Percentiles rank a stretch among this genome's conserved stretches.
Evolutionary conservation across 2,329 filamentous ascomycete genomes (phyloP).

Genomic region (Knoxdaviesia proteae): DNA sequence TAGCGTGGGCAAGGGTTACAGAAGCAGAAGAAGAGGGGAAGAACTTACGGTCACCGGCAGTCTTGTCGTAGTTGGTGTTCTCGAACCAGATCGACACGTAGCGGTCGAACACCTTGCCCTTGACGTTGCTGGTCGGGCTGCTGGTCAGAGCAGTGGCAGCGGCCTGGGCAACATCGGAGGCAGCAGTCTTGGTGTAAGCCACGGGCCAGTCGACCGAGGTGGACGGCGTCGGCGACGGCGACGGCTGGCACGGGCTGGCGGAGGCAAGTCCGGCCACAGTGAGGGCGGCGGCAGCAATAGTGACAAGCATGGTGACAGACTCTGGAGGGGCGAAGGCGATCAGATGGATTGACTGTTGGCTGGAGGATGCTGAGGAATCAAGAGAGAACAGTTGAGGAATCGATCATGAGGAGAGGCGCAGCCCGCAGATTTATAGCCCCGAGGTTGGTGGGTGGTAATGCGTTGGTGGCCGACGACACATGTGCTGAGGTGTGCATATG

Average conservation of each 20-base stretch:
- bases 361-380: too few relatives aligned
- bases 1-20: too few relatives aligned
- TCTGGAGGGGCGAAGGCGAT: too few relatives aligned
- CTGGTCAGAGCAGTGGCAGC: conserved; percentile 38
- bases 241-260: conserved; percentile 5
- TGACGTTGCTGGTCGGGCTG: conserved; percentile 40
- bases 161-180: conserved; percentile 29
- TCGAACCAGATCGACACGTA: conserved; percentile 58
- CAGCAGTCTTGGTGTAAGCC: conserved; percentile 28
- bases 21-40: background rate
- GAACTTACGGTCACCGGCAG: conserved; percentile 36
- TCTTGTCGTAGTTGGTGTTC: conserved; percentile 50
- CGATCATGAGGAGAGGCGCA: too few relatives aligned
- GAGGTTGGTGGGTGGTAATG: too few relatives aligned
- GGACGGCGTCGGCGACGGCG: background rate
- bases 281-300: conserved; percentile 6
- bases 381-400: too few relatives aligned
- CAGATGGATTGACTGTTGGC: too few relatives aligned
- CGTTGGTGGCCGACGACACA: too few relatives aligned
- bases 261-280: conserved; percentile 10
- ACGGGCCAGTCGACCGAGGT: conserved; percentile 13
- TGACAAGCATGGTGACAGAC: too few relatives aligned
- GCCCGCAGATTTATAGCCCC: too few relatives aligned
- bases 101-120: conserved; percentile 53
- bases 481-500: too few relatives aligned